phyloP scores from a whole-genome alignment of 2,329 filamentous ascomycete genomes.

The Dendrostoma leiphaemia region DNA sequence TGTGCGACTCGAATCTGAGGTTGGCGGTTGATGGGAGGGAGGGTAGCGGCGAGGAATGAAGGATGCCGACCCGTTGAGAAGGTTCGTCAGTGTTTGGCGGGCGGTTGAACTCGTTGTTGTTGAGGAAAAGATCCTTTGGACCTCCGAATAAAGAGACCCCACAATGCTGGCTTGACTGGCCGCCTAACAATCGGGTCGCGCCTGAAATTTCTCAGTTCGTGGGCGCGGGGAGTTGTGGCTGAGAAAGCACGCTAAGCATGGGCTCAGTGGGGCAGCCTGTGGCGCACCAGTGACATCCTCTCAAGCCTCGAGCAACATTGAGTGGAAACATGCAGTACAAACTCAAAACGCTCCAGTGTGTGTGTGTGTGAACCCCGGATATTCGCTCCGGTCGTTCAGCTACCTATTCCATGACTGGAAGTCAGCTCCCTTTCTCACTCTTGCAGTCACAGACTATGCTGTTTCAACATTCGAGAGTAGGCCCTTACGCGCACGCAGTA shows the following conservation, averaged over 20 bases:
- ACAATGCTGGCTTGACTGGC: slow-evolving; percentile 9
- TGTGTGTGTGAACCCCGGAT: no score
- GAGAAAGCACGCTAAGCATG: slow-evolving; percentile 11
- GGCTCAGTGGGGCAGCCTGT: neutral
- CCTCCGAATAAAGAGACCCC: slow-evolving; percentile 12
- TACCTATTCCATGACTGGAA: no score
- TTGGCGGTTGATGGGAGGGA: neutral
- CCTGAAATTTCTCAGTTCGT: slow-evolving; percentile 18
- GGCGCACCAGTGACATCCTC: no score
- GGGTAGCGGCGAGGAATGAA: slow-evolving; percentile 7
- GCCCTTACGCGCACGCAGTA: no score
- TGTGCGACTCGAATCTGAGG: slow-evolving; percentile 2
- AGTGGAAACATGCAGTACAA: no score
- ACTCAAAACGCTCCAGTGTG: no score
- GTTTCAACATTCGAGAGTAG: no score
- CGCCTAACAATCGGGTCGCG: neutral
- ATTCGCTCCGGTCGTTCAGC: no score
- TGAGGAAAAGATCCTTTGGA: slow-evolving; percentile 16
- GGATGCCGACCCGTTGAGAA: slow-evolving; percentile 18
- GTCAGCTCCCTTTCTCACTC: no score
- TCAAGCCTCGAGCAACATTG: no score
- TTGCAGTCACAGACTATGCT: no score
- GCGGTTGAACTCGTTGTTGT: slow-evolving; percentile 11
- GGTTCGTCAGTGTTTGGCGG: slow-evolving; percentile 3
- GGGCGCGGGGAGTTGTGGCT: slow-evolving; percentile 17